These are phyloP conservation scores for Termitomyces sp. DNA, from an alignment of 768 basidiomycete species.

Conservation along the genomic window DNA sequence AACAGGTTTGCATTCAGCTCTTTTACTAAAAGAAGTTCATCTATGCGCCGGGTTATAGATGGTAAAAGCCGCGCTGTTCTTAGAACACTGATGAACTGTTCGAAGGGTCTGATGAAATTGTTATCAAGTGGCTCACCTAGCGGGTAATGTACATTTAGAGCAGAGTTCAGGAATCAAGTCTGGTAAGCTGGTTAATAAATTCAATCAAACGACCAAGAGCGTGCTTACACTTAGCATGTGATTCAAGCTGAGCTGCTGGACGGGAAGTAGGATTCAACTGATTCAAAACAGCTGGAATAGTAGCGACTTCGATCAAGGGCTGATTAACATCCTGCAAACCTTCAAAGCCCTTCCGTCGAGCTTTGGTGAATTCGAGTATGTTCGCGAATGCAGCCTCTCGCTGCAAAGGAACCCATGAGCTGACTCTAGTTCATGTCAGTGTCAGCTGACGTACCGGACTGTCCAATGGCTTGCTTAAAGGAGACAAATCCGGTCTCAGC, in stretches of 20 bases:
- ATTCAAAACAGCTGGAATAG: slow-evolving; percentile 49
- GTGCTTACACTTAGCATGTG: slow-evolving; percentile 54
- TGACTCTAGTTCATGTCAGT: not conserved
- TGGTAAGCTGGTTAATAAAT: slow-evolving; percentile 21
- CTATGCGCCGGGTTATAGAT: slow-evolving; percentile 67
- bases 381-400: slow-evolving; percentile 58
- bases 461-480: slow-evolving; percentile 66
- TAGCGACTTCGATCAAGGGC: slow-evolving; percentile 67
- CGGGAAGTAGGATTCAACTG: slow-evolving; percentile 55
- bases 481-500: slow-evolving; percentile 65
- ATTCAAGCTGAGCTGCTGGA: slow-evolving; percentile 33
- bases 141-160: slow-evolving; percentile 66
- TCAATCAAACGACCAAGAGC: not conserved
- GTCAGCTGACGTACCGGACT: slow-evolving; percentile 47
- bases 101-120: not conserved
- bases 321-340: slow-evolving; percentile 61
- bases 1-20: slow-evolving; percentile 75
- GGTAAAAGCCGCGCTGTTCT: slow-evolving; percentile 70
- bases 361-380: slow-evolving; percentile 65
- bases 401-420: slow-evolving; percentile 29
- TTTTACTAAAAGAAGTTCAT: slow-evolving; percentile 71
- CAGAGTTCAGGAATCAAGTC: slow-evolving; percentile 86
- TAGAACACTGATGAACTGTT: slow-evolving; percentile 44
- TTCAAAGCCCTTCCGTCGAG: slow-evolving; percentile 57
- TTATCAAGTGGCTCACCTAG: slow-evolving; percentile 46